phyloP scores from a whole-genome alignment of 305 asterid species.

The Fraxinus paxiana region DNA sequence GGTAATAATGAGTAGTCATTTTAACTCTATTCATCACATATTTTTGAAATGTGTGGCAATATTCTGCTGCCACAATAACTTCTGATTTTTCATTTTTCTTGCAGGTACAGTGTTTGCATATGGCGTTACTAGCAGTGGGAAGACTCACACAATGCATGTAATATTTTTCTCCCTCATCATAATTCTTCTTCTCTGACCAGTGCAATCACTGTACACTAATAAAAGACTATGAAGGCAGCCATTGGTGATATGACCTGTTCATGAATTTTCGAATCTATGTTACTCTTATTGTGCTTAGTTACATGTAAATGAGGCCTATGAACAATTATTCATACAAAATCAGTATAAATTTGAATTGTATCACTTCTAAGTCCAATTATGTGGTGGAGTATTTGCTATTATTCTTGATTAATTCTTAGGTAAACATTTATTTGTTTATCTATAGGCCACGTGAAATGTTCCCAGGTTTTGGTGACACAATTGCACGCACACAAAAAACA shows the following conservation, averaged over 20 bases:
- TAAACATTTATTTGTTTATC: background rate
- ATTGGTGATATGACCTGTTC: background rate
- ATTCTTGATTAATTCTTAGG: background rate
- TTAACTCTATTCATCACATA: background rate
- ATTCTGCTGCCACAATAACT: background rate
- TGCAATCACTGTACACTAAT: background rate
- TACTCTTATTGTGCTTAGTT: background rate
- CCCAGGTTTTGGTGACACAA: background rate
- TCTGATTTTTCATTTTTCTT: constrained; percentile 11
- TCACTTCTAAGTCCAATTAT: background rate
- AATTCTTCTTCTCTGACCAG: constrained; percentile 9
- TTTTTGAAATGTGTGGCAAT: constrained; percentile 1
- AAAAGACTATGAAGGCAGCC: background rate
- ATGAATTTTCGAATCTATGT: background rate
- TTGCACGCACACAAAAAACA: constrained; percentile 5
- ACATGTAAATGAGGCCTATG: background rate
- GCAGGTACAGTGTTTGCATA: constrained; percentile 64
- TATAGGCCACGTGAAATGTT: background rate
- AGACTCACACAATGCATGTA: constrained; percentile 77
- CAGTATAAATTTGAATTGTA: background rate
- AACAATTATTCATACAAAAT: background rate
- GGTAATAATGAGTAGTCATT: constrained; percentile 41
- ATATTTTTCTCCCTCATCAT: constrained; percentile 13
- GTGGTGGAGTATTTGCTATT: background rate
- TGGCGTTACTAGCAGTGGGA: constrained; percentile 74